These are phyloP conservation scores for Aspergillus avenaceus DNA, from an alignment of 495 filamentous ascomycete species.

Conservation along the genomic window DNA sequence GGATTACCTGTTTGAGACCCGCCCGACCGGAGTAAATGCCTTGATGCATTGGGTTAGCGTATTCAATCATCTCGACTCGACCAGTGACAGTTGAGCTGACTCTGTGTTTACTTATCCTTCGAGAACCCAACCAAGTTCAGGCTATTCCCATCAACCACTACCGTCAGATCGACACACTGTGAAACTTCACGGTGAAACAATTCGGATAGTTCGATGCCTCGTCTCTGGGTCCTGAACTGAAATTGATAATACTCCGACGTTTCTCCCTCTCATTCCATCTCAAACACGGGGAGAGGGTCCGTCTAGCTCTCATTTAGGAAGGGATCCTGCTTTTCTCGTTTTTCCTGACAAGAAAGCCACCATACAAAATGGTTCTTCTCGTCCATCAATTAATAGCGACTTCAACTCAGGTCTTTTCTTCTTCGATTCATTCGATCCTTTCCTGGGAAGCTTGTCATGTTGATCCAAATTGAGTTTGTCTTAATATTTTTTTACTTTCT, in stretches of 20 bases:
- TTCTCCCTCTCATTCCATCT: not conserved
- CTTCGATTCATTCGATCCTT: not conserved
- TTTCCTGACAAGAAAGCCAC: no score
- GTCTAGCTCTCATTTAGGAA: not conserved
- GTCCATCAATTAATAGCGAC: no score
- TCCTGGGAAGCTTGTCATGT: not conserved
- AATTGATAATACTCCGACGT: not conserved
- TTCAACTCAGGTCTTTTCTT: no score
- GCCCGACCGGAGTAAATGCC: not conserved
- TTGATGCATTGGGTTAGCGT: constrained; percentile 6
- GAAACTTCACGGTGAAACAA: no score
- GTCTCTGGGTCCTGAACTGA: no score
- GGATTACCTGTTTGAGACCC: constrained; percentile 7
- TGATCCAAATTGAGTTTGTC: not conserved
- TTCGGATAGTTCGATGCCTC: no score
- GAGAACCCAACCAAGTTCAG: not conserved
- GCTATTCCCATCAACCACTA: not conserved
- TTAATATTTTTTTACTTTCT: no score
- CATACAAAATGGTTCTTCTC: no score
- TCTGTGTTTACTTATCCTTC: not conserved
- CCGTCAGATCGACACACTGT: no score
- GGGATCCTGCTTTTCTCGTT: no score
- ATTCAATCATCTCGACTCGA: not conserved
- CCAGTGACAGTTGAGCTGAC: not conserved
- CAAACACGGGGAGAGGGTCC: not conserved